phyloP scores from a whole-genome alignment of 306 rosid genomes.

The Vigna hirtella region DNA sequence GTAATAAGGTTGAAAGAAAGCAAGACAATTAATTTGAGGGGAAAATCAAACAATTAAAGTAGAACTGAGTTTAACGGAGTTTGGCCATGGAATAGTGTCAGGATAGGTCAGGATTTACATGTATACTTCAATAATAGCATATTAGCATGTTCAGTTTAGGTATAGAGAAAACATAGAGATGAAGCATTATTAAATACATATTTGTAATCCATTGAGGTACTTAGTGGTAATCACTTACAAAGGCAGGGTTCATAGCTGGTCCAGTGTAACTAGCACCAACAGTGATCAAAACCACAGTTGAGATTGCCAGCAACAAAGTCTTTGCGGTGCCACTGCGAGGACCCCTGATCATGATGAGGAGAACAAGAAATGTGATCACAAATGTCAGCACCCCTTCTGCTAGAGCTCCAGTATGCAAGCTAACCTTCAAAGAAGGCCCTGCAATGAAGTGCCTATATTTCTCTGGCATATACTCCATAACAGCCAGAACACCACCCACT shows the following conservation, averaged over 20 bases:
- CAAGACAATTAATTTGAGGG: neutral
- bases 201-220: neutral
- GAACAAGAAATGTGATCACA: slow-evolving; percentile 68
- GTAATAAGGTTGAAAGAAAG: neutral
- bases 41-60: neutral
- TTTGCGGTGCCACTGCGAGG: slow-evolving; percentile 65
- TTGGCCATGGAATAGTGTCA: neutral
- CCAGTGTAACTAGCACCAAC: slow-evolving; percentile 76
- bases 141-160: neutral
- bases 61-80: neutral
- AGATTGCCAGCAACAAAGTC: slow-evolving; percentile 67
- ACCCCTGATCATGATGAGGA: slow-evolving; percentile 68
- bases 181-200: neutral
- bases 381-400: slow-evolving; percentile 89
- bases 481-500: slow-evolving; percentile 79
- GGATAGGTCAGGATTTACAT: neutral
- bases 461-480: slow-evolving; percentile 71
- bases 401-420: slow-evolving; percentile 66
- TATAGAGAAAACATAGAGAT: neutral
- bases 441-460: slow-evolving; percentile 74
- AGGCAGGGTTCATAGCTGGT: slow-evolving; percentile 94
- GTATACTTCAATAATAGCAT: neutral
- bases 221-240: slow-evolving; percentile 58
- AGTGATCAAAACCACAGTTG: slow-evolving; percentile 59
- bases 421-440: slow-evolving; percentile 60